Base-by-base conservation (phyloP, 805 yeast genomes). In the Martiniozyma abietophila region DNA sequence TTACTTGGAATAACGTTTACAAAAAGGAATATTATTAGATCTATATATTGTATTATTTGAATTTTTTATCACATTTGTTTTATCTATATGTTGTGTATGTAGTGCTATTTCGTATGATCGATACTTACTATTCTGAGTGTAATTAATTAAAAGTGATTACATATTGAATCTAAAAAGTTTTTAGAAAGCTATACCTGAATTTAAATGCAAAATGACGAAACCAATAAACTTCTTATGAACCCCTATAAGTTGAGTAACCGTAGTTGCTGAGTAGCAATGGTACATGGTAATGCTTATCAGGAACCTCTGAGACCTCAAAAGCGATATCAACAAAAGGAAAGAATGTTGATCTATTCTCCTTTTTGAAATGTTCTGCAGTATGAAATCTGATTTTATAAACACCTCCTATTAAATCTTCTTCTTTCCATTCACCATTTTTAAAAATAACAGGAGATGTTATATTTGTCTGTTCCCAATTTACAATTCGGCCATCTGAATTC, bases 231-330 rank as follows among this genome's bases (percentile, higher is more conserved):
- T 7, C n/a, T 39, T 32, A 52, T 17, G 56, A 50, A 10, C 97
- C 97, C 37, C 96, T 69, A 61, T 88, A 88, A 0, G 96, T 88
- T 5, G 94, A 74, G 60, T 86, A 88, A 22, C 95, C 80, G 58
- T 80, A 84, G 51, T 84, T 84, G 28, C 95, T 76, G 38, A 88
- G 62, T 35, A 88, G 66, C 41, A 88, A 60, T 0, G 97, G 97
- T 35, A 88, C 80, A 53, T 88, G 97, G 57, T 85, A 88, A 54
- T 88, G 97, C 25, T 71, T 62, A 40, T 78, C 84, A 0, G 84
- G 78, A 0, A 81, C 80, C 42, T 66, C 64, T 6, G 67, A 67
- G 4, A 88, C 73, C 20, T 69, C 69, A 51, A 88, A 88, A 1
- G 68, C 64, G 25, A 88, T 81, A 40, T 88, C 96, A 7, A 86